Evolutionary conservation across 2,329 filamentous ascomycete genomes (phyloP), one percentile per base, ranked within the genome.

Genomic region (Exophiala spinifera): DNA sequence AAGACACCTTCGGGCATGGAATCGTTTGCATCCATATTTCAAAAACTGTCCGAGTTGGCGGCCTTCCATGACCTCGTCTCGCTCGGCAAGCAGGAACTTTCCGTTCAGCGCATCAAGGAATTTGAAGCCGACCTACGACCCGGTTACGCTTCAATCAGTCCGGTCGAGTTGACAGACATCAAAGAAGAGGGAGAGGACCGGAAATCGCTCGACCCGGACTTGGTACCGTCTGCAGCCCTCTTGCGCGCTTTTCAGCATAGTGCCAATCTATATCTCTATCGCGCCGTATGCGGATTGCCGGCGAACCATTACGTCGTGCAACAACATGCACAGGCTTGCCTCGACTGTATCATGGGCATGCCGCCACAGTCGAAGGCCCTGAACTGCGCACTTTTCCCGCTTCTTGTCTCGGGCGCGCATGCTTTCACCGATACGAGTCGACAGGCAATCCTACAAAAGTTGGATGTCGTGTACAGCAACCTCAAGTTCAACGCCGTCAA

Each of bases 221-320:
- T 46, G 15, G 44, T 46, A 5, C 44, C 44, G 3, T 46, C n/a
- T 31, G 17, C 21, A 11, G 23, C 44, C 10, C 23, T 46, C 4
- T 31, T 25, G 15, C 44, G 44, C n/a, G 44, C 44, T n/a, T 46
- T 46, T n/a, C 44, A 46, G 17, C 44, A 46, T n/a, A 25, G 20
- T 10, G 44, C 44, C 3, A 46, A 46, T 17, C 44, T 46, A 5
- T 46, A 46, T 15, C 44, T 46, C 44, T 46, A 46, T 17, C 44
- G 44, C 20, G 44, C 44, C 6, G 28, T 46, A 3, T 46, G 44
- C 44, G 23, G 15, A 17, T 31, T 46, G 28, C 44, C 44, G 3
- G 15, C 44, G 10, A 25, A 25, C 14, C 44, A 46, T 17, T 31
- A 25, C 14, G n/a, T 46, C 3, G 44, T 46, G 3, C 44, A 46